These are phyloP conservation scores for Mrakia hoshinonis DNA, from an alignment of 768 basidiomycete species.

Conservation along the genomic window DNA sequence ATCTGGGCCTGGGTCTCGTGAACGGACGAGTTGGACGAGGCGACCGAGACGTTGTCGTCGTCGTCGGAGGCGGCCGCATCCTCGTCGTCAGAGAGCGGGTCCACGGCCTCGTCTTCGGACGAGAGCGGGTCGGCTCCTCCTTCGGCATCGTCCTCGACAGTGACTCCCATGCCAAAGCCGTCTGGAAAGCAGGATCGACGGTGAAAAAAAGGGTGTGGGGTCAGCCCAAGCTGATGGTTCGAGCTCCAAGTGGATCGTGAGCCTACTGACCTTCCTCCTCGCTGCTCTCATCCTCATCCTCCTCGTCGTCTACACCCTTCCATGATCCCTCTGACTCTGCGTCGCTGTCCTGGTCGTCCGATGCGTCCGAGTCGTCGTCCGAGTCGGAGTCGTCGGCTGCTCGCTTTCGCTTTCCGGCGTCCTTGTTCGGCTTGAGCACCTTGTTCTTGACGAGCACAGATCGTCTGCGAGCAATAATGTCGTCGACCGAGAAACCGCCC, in stretches of 20 bases:
- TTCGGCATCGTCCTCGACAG: conserved; percentile 37
- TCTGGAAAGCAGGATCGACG: background rate
- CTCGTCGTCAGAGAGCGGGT: conserved; percentile 32
- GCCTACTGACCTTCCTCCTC: conserved; percentile 27
- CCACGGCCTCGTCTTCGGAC: conserved; percentile 24
- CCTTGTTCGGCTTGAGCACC: conserved; percentile 27
- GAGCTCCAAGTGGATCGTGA: background rate
- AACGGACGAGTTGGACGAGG: conserved; percentile 56
- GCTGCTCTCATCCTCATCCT: conserved; percentile 31
- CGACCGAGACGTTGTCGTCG: conserved; percentile 42
- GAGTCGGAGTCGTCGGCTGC: conserved; percentile 15
- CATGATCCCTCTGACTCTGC: conserved; percentile 34
- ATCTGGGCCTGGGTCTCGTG: conserved; percentile 52
- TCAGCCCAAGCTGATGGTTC: background rate
- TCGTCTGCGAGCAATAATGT: conserved; percentile 68
- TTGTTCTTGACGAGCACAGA: conserved; percentile 43
- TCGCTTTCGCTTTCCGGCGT: conserved; percentile 32
- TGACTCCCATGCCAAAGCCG: conserved; percentile 32
- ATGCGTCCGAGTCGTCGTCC: conserved; percentile 28
- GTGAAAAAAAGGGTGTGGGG: background rate
- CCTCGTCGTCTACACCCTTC: conserved; percentile 24
- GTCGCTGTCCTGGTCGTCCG: conserved; percentile 33
- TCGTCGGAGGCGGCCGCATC: conserved; percentile 46
- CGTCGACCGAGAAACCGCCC: conserved; percentile 79
- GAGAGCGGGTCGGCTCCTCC: conserved; percentile 30